Evolutionary conservation across 257 asterid species (phyloP), one percentile per base, ranked within the genome.

Genomic region (Penstemon newberryi): DNA sequence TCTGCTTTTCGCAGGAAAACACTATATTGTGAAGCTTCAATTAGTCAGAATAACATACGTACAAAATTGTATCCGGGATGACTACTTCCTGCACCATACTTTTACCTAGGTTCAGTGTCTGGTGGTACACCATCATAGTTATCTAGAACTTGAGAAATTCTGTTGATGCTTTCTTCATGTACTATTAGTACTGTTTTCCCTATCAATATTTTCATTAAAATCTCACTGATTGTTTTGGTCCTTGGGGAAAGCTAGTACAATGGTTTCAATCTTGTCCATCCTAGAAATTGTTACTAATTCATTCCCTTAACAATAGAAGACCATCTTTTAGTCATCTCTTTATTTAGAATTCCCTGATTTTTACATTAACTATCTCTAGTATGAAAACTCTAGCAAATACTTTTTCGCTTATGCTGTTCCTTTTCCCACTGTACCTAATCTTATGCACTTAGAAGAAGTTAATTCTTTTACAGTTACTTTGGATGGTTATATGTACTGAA

Each of bases 401-500:
- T 44, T 52, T 42, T 50, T 56, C 65, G 37, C 46, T 45, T 12
- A 36, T 56, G 53, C 10, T 56, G 52, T 55, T 63, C 44, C 52
- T 45, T 63, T 51, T 44, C 38, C 25, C 10, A 60, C 62, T 60
- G 5, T 33, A 71, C 56, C 38, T 8, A 12, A 40, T 36, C 52
- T 56, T 46, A 41, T 70, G 56, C 60, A 55, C 61, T 63, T 10
- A 56, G 33, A 60, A 47, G 43, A 54, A 38, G 66, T 66, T 50
- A 9, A 33, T 52, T 43, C 13, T 39, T 70, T 52, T 59, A 49
- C 15, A 5, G 0, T 10, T 10, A 39, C 46, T 61, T 60, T 45
- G 65, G 60, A 59, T 65, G 74, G 64, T 65, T 44, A 59, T 56
- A 55, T n/a, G 47, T 53, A 44, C 65, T 62, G 63, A 50, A 57